These are phyloP conservation scores for Fraxinus baroniana DNA, from an alignment of 305 asterid species.

Conservation along the genomic window DNA sequence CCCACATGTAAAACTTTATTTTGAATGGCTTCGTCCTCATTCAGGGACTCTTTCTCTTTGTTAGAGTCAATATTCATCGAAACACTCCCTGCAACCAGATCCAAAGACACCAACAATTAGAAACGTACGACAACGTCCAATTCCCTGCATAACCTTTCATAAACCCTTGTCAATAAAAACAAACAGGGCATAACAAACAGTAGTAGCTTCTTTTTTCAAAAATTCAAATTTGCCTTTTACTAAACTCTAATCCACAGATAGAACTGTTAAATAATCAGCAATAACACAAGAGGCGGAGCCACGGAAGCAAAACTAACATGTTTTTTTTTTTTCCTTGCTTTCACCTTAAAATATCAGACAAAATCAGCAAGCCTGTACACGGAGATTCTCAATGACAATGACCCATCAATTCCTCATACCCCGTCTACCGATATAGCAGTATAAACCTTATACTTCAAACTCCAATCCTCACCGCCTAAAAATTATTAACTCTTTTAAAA, in stretches of 20 bases:
- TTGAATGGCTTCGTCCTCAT: constrained; percentile 35
- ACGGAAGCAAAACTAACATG: constrained; percentile 10
- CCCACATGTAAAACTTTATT: constrained; percentile 35
- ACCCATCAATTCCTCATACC: constrained; percentile 20
- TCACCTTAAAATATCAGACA: constrained; percentile 22
- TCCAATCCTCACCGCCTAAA: constrained; percentile 24
- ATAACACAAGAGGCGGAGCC: constrained; percentile 6
- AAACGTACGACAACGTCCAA: constrained; percentile 9
- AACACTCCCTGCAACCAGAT: constrained; percentile 55
- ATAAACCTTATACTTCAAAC: constrained; percentile 24
- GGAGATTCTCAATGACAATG: background rate
- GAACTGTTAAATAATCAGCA: constrained; percentile 22
- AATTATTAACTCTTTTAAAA: constrained; percentile 14
- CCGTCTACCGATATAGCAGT: constrained; percentile 26
- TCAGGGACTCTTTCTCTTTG: constrained; percentile 39
- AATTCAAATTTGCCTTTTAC: constrained; percentile 18
- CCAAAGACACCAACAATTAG: constrained; percentile 37
- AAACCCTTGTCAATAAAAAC: constrained; percentile 39
- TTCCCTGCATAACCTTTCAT: constrained; percentile 22
- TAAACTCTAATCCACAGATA: constrained; percentile 22
- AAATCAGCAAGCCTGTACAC: constrained; percentile 20
- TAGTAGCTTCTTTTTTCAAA: constrained; percentile 27
- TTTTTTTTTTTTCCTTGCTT: constrained; percentile 12
- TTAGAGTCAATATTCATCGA: constrained; percentile 50
- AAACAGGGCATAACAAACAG: constrained; percentile 37